phyloP scores from a whole-genome alignment of 208 protist genomes.

The Chromosphaera perkinsii region DNA sequence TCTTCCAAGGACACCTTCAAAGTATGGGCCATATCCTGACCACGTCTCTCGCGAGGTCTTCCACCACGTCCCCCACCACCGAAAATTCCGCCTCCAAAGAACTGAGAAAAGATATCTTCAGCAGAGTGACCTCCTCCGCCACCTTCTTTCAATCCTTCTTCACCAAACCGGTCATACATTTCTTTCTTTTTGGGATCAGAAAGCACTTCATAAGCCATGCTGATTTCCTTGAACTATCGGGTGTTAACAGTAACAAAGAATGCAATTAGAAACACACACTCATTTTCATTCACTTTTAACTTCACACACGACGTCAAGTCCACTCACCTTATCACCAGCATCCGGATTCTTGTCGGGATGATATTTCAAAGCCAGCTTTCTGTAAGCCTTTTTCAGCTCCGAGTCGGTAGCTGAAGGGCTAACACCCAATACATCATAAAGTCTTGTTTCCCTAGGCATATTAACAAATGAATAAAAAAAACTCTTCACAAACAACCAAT shows the following conservation, averaged over 20 bases:
- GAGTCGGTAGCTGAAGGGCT: slow-evolving; percentile 22
- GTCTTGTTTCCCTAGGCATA: slow-evolving; percentile 30
- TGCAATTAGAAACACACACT: background rate
- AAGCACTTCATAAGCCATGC: slow-evolving; percentile 89
- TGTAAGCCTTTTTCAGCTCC: slow-evolving; percentile 63
- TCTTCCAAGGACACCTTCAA: slow-evolving; percentile 73
- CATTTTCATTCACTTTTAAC: background rate
- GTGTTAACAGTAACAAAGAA: slow-evolving; percentile 1
- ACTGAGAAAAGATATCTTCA: slow-evolving; percentile 36
- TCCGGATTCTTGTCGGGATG: slow-evolving; percentile 7
- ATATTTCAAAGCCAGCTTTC: slow-evolving; percentile 23
- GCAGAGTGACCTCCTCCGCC: slow-evolving; percentile 22
- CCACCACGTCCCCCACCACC: slow-evolving; percentile 17
- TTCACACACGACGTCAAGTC: background rate
- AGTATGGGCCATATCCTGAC: slow-evolving; percentile 26
- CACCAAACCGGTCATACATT: slow-evolving; percentile 89
- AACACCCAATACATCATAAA: slow-evolving; percentile 52
- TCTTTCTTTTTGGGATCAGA: slow-evolving; percentile 84
- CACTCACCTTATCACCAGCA: background rate
- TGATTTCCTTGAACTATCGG: slow-evolving; percentile 79
- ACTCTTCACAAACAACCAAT: no score
- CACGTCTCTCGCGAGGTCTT: slow-evolving; percentile 5
- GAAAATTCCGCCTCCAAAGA: slow-evolving; percentile 26
- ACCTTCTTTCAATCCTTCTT: slow-evolving; percentile 82
- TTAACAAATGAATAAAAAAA: no score